A percentile compares a stretch with the other conserved stretches of the same genome.
Evolutionary conservation across 805 yeast genomes (phyloP).

Genomic region (Kuraishia ogatae): DNA sequence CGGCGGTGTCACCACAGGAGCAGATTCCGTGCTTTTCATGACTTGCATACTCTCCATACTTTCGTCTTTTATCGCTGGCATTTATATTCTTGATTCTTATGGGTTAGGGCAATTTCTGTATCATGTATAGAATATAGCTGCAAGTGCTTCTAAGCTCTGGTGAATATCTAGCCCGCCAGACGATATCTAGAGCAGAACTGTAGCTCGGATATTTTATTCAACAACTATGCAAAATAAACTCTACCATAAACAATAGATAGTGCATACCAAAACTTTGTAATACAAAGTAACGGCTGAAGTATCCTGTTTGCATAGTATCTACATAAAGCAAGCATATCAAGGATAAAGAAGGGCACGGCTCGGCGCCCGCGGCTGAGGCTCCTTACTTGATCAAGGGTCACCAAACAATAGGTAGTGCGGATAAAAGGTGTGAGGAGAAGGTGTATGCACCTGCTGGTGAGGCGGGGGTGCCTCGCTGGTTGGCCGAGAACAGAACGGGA

Average conservation of each 20-base stretch:
- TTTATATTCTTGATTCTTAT: too few species aligned
- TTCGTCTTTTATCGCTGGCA: neutral
- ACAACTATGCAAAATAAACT: too few species aligned
- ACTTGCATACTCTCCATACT: neutral
- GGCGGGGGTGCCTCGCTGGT: neutral
- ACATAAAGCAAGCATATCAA: neutral
- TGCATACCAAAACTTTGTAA: neutral
- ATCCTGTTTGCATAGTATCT: neutral
- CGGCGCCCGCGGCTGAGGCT: neutral
- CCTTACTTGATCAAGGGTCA: neutral
- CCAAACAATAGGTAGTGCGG: neutral
- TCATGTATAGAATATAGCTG: too few species aligned
- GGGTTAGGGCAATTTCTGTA: too few species aligned
- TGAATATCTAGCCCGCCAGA: too few species aligned
- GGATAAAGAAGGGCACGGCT: neutral
- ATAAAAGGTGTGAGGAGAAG: neutral
- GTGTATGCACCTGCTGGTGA: too few species aligned
- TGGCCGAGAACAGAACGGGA: neutral
- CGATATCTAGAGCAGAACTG: too few species aligned
- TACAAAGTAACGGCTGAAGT: neutral
- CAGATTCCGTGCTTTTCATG: neutral
- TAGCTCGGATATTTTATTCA: too few species aligned
- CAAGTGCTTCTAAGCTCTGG: too few species aligned
- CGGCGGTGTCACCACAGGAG: neutral
- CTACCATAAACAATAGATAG: neutral